Percentiles rank a stretch among this genome's conserved stretches.
phyloP scores from a whole-genome alignment of 2,329 filamentous ascomycete species.

The Cladosporium sphaerospermum region DNA sequence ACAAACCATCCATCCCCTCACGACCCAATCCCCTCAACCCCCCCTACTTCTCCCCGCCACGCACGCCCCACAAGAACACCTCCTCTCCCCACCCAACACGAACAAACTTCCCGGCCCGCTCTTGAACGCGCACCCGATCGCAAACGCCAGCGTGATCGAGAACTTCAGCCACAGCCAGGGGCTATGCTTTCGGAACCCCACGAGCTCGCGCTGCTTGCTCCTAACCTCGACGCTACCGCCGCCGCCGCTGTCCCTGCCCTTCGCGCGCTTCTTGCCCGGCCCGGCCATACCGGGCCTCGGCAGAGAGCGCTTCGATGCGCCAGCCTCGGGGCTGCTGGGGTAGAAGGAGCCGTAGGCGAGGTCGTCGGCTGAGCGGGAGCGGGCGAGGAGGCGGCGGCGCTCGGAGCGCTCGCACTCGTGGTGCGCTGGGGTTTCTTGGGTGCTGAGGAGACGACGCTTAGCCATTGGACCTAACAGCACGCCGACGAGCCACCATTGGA shows the following conservation, averaged over 20 bases:
- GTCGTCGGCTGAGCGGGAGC: conserved; percentile 9
- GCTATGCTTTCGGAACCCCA: conserved; percentile 19
- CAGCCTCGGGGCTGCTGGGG: background rate
- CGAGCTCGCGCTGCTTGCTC: background rate
- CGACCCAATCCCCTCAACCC: background rate
- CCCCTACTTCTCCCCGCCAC: background rate
- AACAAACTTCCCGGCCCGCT: conserved; percentile 40
- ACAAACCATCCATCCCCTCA: background rate
- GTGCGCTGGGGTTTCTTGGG: background rate
- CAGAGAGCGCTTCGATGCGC: conserved; percentile 7
- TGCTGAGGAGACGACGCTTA: conserved; percentile 22
- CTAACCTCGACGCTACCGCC: background rate
- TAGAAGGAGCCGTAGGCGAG: conserved; percentile 23
- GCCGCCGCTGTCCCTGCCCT: background rate
- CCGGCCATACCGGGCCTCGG: conserved; percentile 17
- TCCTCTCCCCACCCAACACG: background rate
- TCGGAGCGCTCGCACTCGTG: conserved; percentile 1
- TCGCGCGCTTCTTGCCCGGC: conserved; percentile 22
- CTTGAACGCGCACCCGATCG: conserved; percentile 43
- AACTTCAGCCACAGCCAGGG: conserved; percentile 44
- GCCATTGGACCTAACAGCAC: conserved; percentile 31
- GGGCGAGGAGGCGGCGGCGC: background rate
- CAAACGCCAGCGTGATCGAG: conserved; percentile 42
- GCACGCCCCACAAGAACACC: background rate
- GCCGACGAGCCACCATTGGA: conserved; percentile 32